Conservation (phyloP, 2,329 filamentous ascomycete species). For the Sporothrix pallida region DNA sequence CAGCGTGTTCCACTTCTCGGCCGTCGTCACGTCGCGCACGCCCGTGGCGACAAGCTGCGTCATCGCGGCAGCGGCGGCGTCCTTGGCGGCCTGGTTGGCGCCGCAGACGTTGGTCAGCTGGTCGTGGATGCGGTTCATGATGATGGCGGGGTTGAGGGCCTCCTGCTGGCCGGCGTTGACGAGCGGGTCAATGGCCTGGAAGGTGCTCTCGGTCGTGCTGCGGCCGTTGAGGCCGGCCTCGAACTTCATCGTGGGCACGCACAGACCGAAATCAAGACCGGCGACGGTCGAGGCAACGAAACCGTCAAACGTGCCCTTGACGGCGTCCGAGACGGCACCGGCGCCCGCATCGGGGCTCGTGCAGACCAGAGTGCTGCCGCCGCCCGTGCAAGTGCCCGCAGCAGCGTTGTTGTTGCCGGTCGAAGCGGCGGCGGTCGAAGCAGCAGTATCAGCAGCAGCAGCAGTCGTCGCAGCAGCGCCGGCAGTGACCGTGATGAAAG, state of each 20-base stretch:
- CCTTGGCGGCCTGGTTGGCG: slow-evolving; percentile 64
- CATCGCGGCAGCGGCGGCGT: slow-evolving; percentile 60
- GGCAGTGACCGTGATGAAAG: slow-evolving; percentile 29
- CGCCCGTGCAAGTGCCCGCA: slow-evolving; percentile 30
- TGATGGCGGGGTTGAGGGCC: slow-evolving; percentile 74
- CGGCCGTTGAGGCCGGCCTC: slow-evolving; percentile 64
- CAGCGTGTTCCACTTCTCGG: slow-evolving; percentile 50
- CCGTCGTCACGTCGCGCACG: slow-evolving; percentile 47
- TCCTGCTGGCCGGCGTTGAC: slow-evolving; percentile 68
- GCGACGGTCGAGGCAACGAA: slow-evolving; percentile 37
- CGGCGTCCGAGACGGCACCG: slow-evolving; percentile 36
- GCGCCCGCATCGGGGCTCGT: slow-evolving; percentile 24
- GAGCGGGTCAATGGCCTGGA: slow-evolving; percentile 68
- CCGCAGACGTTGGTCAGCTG: slow-evolving; percentile 70
- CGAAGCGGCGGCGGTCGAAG: slow-evolving; percentile 19
- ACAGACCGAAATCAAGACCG: slow-evolving; percentile 58
- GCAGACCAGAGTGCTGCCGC: slow-evolving; percentile 33
- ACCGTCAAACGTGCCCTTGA: slow-evolving; percentile 36
- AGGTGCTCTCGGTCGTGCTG: slow-evolving; percentile 65
- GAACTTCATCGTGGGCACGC: slow-evolving; percentile 64
- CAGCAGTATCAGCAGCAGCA: slow-evolving; percentile 9
- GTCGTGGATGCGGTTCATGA: slow-evolving; percentile 74
- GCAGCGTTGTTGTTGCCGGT: neutral
- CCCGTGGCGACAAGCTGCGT: slow-evolving; percentile 45
- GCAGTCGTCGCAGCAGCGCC: slow-evolving; percentile 5